phyloP scores from a whole-genome alignment of 225 moss, liverwort and hornwort species.

The Climacium dendroides region DNA sequence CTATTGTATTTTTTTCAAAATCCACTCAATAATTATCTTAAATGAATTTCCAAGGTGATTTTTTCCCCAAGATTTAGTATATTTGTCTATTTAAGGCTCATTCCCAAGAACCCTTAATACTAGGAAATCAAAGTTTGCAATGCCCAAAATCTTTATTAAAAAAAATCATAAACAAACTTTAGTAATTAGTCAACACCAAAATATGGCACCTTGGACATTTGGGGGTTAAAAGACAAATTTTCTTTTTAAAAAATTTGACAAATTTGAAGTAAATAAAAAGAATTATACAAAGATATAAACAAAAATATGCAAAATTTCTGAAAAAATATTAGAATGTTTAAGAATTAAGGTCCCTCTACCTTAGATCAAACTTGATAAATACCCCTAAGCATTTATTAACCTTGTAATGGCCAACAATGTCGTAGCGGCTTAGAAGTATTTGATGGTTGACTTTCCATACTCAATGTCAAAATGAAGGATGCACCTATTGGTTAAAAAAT shows the following conservation, averaged over 20 bases:
- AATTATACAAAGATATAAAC: neutral
- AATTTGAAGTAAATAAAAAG: neutral
- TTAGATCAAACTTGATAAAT: too few relatives aligned
- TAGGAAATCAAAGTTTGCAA: neutral
- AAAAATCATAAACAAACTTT: neutral
- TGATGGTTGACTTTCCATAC: neutral
- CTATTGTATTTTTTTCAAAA: neutral
- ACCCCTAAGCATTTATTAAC: too few relatives aligned
- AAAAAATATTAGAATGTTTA: neutral
- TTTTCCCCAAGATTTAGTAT: accelerated
- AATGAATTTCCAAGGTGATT: neutral
- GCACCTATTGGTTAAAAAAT: neutral
- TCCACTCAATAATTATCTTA: neutral
- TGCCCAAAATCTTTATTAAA: neutral
- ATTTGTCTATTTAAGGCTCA: neutral
- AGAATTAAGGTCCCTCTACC: neutral
- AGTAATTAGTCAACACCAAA: neutral
- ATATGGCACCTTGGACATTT: neutral
- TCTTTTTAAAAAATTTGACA: neutral
- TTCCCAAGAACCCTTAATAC: too few relatives aligned
- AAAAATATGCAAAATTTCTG: neutral
- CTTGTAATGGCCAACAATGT: accelerated
- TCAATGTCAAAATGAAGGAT: neutral
- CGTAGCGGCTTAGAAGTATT: accelerated
- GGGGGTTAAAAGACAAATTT: neutral